Evolutionary conservation across 2,329 filamentous ascomycete genomes (phyloP), one percentile per base, ranked within the genome.

Genomic region (Calycina marina): DNA sequence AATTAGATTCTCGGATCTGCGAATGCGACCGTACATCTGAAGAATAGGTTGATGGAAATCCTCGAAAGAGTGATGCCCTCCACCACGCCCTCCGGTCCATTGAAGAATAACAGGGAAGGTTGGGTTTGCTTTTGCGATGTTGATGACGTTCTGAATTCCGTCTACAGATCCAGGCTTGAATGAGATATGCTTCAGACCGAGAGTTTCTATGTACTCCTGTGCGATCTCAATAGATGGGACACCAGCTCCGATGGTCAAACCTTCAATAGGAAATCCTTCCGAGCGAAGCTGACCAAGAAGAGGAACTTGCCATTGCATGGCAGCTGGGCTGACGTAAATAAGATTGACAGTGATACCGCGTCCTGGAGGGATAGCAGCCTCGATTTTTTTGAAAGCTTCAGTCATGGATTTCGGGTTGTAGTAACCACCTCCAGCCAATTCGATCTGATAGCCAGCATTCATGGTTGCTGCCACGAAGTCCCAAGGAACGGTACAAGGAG

Each of bases 121-220:
- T 2, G 86, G 85, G 55, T 93, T 90, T n/a, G 83, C 82, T 59
- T 82, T 90, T 42, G 86, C 85, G 49, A 94, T 86, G 57, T 92
- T 90, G 58, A 94, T 78, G 37, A 92, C 82, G 18, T 79, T 65
- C 54, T 93, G 83, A 40, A 94, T 93, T 3, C 80, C 82, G 41
- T 93, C 82, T 30, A 78, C 67, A 11, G 85, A 93, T 38, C 86
- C 85, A 17, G 86, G 86, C 65, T 94, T 94, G 69, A 94, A 93
- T 16, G 77, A 68, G 45, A 94, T 93, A 57, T 93, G 84, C 63
- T 93, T 92, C 38, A 94, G 68, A 9, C 84, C 85, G 9, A 94
- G 68, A 1, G 86, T 96, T 58, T 86, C 72, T 44, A 94, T 93
- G 58, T 93, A 94, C 53, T 92, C 83, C 49, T 90, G 80, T 14